These are phyloP conservation scores for Clavispora fructus DNA, from an alignment of 805 yeast species.

Conservation along the genomic window DNA sequence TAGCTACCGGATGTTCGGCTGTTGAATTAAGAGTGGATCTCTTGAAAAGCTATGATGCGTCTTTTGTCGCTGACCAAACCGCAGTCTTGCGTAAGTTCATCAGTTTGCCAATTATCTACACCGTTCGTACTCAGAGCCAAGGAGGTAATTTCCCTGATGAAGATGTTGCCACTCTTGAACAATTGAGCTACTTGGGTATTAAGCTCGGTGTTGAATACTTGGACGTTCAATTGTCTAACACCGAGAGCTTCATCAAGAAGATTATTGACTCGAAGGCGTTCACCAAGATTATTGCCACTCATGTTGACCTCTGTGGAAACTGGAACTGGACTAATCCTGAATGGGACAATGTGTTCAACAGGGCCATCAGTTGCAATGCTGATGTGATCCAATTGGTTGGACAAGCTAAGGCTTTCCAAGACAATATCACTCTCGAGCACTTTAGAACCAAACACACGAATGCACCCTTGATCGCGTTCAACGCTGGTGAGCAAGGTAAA, in stretches of 20 bases:
- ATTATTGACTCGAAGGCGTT: conserved; percentile 49
- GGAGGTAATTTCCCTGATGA: conserved; percentile 78
- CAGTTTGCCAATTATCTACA: conserved; percentile 71
- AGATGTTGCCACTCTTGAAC: conserved; percentile 41
- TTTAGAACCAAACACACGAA: conserved; percentile 55
- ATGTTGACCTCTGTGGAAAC: conserved; percentile 65
- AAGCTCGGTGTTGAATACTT: conserved; percentile 76
- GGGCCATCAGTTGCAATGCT: conserved; percentile 58
- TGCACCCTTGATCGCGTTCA: conserved; percentile 75
- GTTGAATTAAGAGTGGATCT: conserved; percentile 81
- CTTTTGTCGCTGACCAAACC: conserved; percentile 68
- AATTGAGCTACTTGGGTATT: conserved; percentile 56
- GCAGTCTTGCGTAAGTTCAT: conserved; percentile 62
- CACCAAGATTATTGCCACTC: conserved; percentile 77
- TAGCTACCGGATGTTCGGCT: conserved; percentile 70
- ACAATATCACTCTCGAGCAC: conserved; percentile 65
- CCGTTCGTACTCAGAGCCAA: conserved; percentile 71
- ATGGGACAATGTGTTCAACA: conserved; percentile 70
- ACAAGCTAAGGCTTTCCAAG: conserved; percentile 55
- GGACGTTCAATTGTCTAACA: conserved; percentile 72
- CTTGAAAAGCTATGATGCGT: conserved; percentile 43
- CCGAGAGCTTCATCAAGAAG: conserved; percentile 48
- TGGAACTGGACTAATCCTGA: conserved; percentile 62
- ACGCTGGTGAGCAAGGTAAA: conserved; percentile 73
- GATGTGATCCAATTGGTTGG: conserved; percentile 86